Base-by-base conservation (phyloP, 768 basidiomycete genomes). In the Mrakia frigida region DNA sequence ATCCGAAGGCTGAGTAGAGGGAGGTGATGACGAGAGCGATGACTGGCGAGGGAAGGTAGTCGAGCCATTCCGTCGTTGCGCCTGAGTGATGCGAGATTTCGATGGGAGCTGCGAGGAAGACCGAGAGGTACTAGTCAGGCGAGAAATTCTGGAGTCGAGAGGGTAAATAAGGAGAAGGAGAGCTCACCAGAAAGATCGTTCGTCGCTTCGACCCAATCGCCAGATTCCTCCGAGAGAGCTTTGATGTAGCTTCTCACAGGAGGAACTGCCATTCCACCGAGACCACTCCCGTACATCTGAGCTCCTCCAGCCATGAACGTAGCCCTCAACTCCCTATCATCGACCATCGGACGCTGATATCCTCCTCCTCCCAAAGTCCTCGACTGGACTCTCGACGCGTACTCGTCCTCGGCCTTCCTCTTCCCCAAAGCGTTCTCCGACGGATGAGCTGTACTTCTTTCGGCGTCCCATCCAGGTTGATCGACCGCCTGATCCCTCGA, bases 31-130 rank as follows among this genome's bases (percentile, higher is more conserved):
- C 88, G 68, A 92, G 81, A 0, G 86, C 85, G 23, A 95, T 82
- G n/a, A 88, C 89, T 35, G 91, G 89, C 2, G 87, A 88, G 1
- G 91, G 89, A 11, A 96, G 80, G 83, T 92, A 98, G 83, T 98
- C 95, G 61, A 95, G 83, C 94, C 95, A 98, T 73, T 91, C 16
- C 89, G 90, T 76, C 90, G 78, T 33, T 80, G 80, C 73, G 88
- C 84, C 89, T 89, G 46, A 87, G 87, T 73, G n/a, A 88, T 84
- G 76, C 9, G 87, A 84, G 23, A 98, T 86, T 80, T 94, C 93
- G 25, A 88, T 87, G 6, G 87, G 85, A n/a, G 87, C 90, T 89
- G 75, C 25, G 25, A 14, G 41, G 52, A 25, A 56, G 35, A 11
- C 21, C 3, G 7, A 3, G 18, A 25, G 16, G 46, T 69, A 37